These are phyloP conservation scores for Coelomomyces lativittatus DNA, from an alignment of 371 early-diverging fungal genomes.

Conservation along the genomic window DNA sequence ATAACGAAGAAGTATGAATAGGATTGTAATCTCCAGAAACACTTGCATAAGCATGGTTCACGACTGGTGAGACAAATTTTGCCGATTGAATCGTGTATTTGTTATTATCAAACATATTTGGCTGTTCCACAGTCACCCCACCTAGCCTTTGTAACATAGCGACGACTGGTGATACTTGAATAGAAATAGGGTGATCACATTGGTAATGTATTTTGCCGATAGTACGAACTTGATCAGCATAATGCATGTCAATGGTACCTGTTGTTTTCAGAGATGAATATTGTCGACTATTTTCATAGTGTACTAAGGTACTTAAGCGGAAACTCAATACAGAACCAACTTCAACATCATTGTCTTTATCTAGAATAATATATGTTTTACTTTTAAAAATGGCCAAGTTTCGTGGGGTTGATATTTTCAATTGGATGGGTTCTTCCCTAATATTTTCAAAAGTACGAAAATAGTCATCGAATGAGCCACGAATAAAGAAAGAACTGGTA, in stretches of 20 bases:
- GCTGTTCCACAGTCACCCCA: conserved; percentile 62
- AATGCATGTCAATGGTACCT: conserved; percentile 61
- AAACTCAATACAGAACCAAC: conserved; percentile 61
- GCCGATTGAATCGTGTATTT: conserved; percentile 76
- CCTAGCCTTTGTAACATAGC: conserved; percentile 55
- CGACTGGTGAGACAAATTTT: conserved; percentile 54
- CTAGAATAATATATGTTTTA: conserved; percentile 75
- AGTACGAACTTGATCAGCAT: conserved; percentile 62
- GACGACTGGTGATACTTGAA: conserved; percentile 53
- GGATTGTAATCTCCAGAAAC: conserved; percentile 86
- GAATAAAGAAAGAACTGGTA: conserved; percentile 72
- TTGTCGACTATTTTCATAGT: conserved; percentile 52
- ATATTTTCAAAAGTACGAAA: conserved; percentile 65
- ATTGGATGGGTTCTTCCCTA: conserved; percentile 61
- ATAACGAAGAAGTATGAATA: conserved; percentile 88
- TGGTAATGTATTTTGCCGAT: conserved; percentile 63
- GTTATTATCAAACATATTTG: conserved; percentile 49
- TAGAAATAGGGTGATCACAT: conserved; percentile 39
- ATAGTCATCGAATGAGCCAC: conserved; percentile 66
- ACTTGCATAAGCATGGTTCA: conserved; percentile 71
- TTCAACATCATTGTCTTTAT: conserved; percentile 33
- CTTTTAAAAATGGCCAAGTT: conserved; percentile 71
- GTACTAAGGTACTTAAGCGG: conserved; percentile 57
- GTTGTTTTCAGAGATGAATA: conserved; percentile 53
- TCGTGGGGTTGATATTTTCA: conserved; percentile 54